These are phyloP conservation scores for Letharia lupina DNA, from an alignment of 495 filamentous ascomycete genomes.

Conservation along the genomic window DNA sequence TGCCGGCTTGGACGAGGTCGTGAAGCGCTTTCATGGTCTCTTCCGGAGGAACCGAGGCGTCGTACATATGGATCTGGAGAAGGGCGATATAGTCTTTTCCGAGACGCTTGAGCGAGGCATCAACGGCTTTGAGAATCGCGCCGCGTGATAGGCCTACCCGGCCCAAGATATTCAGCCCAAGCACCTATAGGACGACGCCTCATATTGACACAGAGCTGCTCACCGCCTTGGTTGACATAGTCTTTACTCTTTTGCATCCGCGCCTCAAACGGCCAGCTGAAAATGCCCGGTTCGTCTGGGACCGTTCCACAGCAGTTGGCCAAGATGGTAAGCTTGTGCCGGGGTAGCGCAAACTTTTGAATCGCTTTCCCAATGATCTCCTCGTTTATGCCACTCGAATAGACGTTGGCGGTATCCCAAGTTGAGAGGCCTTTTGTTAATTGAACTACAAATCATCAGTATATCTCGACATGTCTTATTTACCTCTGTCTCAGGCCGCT, in stretches of 20 bases:
- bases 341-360: slow-evolving; percentile 34
- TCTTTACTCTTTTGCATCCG: slow-evolving; percentile 32
- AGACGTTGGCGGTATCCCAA: slow-evolving; percentile 40
- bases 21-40: no score
- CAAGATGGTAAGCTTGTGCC: slow-evolving; percentile 35
- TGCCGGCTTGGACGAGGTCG: no score
- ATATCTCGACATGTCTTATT: no score
- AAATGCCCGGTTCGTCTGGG: slow-evolving; percentile 28
- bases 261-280: slow-evolving; percentile 24
- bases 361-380: slow-evolving; percentile 39
- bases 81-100: no score
- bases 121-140: no score
- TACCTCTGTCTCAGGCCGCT: slow-evolving; percentile 12
- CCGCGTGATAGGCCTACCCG: neutral
- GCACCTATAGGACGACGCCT: no score
- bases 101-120: no score
- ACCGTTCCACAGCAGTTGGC: slow-evolving; percentile 38
- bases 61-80: no score
- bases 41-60: no score
- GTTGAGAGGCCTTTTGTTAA: neutral
- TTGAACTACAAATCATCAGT: no score
- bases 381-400: slow-evolving; percentile 36
- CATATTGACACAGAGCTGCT: neutral
- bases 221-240: slow-evolving; percentile 36
- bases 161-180: no score